A percentile compares a stretch with the other conserved stretches of the same genome.
These are phyloP conservation scores for Tricholoma furcatifolium DNA, from an alignment of 768 basidiomycete species.

Conservation along the genomic window DNA sequence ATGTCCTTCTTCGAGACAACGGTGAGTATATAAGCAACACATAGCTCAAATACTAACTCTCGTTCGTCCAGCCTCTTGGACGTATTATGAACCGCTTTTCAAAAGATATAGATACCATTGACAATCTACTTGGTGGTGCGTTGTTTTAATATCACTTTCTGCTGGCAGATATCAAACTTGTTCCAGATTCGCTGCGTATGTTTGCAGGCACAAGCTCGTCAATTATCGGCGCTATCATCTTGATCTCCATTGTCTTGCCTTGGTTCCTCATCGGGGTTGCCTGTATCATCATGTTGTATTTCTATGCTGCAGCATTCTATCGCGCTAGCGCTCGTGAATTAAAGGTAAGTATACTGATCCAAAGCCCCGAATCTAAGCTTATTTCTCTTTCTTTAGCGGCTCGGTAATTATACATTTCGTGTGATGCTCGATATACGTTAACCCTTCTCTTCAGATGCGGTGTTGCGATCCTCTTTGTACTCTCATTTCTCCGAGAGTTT, in stretches of 20 bases:
- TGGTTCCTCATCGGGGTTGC: constrained; percentile 82
- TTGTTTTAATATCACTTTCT: background rate
- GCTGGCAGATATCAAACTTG: background rate
- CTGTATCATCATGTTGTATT: constrained; percentile 58
- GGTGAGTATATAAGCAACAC: constrained; percentile 30
- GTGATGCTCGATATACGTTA: background rate
- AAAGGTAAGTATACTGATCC: constrained; percentile 47
- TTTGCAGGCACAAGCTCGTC: constrained; percentile 58
- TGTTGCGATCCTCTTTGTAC: constrained; percentile 85
- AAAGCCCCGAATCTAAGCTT: background rate
- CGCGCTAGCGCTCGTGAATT: constrained; percentile 84
- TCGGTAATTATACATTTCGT: constrained; percentile 38
- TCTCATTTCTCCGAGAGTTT: constrained; percentile 92
- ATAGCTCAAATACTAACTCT: background rate
- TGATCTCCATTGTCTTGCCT: constrained; percentile 75
- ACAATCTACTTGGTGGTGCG: constrained; percentile 64
- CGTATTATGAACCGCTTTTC: constrained; percentile 91
- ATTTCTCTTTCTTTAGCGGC: constrained; percentile 37
- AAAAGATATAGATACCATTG: constrained; percentile 83
- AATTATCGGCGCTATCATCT: constrained; percentile 74
- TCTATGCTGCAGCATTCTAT: constrained; percentile 78
- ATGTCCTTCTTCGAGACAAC: constrained; percentile 92
- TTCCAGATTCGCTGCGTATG: constrained; percentile 70
- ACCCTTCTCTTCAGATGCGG: constrained; percentile 52
- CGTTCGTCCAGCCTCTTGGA: constrained; percentile 58